Conservation (phyloP, 352 stramenopile species). For the Pythium sukuiense region DNA sequence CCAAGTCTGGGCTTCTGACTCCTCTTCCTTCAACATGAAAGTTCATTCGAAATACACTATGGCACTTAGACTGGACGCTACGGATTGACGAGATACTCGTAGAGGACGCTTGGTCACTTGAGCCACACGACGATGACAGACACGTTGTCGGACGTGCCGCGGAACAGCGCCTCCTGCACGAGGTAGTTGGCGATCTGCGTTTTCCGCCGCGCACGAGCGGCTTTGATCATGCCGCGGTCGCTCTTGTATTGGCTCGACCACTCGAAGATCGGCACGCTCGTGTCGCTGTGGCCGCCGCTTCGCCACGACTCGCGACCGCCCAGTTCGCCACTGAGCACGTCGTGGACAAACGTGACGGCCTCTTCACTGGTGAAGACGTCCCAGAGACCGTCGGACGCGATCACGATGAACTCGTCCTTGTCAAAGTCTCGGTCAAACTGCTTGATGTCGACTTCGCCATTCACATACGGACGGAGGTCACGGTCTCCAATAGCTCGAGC, state of each 20-base stretch:
- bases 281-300: slow-evolving; percentile 78
- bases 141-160: slow-evolving; percentile 91
- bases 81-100: too few species aligned
- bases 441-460: slow-evolving; percentile 77
- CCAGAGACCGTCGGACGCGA: slow-evolving; percentile 93
- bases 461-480: slow-evolving; percentile 85
- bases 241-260: slow-evolving; percentile 91
- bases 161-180: slow-evolving; percentile 88
- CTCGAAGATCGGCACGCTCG: slow-evolving; percentile 84
- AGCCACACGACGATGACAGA: slow-evolving; percentile 92
- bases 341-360: slow-evolving; percentile 90
- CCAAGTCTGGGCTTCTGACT: background rate
- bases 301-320: slow-evolving; percentile 80
- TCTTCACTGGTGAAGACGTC: slow-evolving; percentile 93
- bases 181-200: slow-evolving; percentile 92
- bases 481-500: slow-evolving; percentile 90
- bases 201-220: slow-evolving; percentile 82
- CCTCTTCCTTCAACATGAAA: background rate
- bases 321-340: slow-evolving; percentile 84
- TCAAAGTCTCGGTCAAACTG: slow-evolving; percentile 73
- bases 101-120: slow-evolving; percentile 28
- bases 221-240: slow-evolving; percentile 90
- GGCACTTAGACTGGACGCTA: too few species aligned
- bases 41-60: background rate
- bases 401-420: slow-evolving; percentile 91